phyloP scores from a whole-genome alignment of 2,329 filamentous ascomycete genomes.

The Penicillium fuscoglaucum region DNA sequence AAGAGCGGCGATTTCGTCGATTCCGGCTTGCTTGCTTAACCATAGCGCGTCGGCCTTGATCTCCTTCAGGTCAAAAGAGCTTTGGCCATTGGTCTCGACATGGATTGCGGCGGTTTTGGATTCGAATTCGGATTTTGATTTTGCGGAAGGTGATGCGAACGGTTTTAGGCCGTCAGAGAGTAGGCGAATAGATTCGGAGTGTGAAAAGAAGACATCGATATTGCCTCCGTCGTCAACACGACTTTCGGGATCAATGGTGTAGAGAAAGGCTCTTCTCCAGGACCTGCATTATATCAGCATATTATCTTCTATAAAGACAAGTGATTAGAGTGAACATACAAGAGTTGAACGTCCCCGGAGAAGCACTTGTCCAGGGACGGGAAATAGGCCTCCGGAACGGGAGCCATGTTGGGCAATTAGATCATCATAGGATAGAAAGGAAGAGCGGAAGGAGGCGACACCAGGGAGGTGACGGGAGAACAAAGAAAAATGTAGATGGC shows the following conservation, averaged over 20 bases:
- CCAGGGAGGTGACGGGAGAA: slow-evolving; percentile 5
- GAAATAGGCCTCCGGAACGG: slow-evolving; percentile 72
- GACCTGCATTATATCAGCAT: slow-evolving; percentile 51
- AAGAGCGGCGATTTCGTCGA: slow-evolving; percentile 80
- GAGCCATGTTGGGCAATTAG: slow-evolving; percentile 61
- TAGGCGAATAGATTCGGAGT: slow-evolving; percentile 66
- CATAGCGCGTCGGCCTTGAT: slow-evolving; percentile 84
- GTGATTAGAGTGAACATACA: slow-evolving; percentile 54
- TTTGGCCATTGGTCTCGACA: slow-evolving; percentile 66
- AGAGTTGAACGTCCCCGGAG: slow-evolving; percentile 72
- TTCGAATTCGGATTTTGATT: slow-evolving; percentile 72
- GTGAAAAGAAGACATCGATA: slow-evolving; percentile 69
- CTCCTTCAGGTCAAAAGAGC: slow-evolving; percentile 70
- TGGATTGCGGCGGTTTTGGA: slow-evolving; percentile 86
- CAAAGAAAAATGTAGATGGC: slow-evolving; percentile 10
- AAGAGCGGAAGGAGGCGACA: slow-evolving; percentile 14
- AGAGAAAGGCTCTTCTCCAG: slow-evolving; percentile 58
- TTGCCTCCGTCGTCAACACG: slow-evolving; percentile 55
- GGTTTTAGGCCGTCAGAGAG: slow-evolving; percentile 68
- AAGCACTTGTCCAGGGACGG: slow-evolving; percentile 84
- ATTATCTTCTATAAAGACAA: background rate
- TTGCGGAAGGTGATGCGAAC: slow-evolving; percentile 63
- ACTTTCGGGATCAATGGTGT: slow-evolving; percentile 45
- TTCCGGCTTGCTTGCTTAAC: slow-evolving; percentile 73
- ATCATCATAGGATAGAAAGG: slow-evolving; percentile 39